Evolutionary conservation across 495 filamentous ascomycete species (phyloP).

Genomic region (Aspergillus affinis): DNA sequence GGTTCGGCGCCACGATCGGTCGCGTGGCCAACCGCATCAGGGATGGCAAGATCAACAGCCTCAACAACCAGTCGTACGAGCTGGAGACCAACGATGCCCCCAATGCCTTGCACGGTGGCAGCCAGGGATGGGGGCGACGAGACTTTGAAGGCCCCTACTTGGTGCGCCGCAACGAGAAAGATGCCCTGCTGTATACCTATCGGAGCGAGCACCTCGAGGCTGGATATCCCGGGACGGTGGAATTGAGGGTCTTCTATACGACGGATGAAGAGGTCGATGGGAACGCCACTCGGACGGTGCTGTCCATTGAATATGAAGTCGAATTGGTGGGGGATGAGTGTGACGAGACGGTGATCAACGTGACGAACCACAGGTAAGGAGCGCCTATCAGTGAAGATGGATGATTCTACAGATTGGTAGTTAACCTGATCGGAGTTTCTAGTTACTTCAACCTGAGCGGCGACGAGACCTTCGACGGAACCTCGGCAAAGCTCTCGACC

Average conservation of each 20-base stretch:
- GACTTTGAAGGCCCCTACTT: slow-evolving; percentile 74
- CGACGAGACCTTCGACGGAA: slow-evolving; percentile 69
- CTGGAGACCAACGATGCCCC: slow-evolving; percentile 72
- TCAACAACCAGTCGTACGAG: slow-evolving; percentile 71
- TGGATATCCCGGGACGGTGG: slow-evolving; percentile 81
- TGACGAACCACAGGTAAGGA: slow-evolving; percentile 91
- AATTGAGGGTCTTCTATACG: slow-evolving; percentile 76
- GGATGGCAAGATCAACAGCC: slow-evolving; percentile 62
- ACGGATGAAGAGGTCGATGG: slow-evolving; percentile 62
- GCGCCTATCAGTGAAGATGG: background rate
- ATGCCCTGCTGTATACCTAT: slow-evolving; percentile 75
- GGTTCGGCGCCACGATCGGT: slow-evolving; percentile 92
- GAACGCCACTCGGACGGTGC: slow-evolving; percentile 54
- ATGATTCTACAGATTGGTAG: background rate
- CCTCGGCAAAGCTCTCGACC: slow-evolving; percentile 68
- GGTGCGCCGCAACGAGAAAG: slow-evolving; percentile 65
- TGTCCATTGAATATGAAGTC: slow-evolving; percentile 87
- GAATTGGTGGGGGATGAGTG: slow-evolving; percentile 72
- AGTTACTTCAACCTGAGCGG: slow-evolving; percentile 91
- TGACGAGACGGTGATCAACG: slow-evolving; percentile 82
- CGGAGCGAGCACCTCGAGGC: slow-evolving; percentile 75
- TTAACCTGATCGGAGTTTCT: background rate
- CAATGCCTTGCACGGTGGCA: slow-evolving; percentile 82
- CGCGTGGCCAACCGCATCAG: slow-evolving; percentile 86
- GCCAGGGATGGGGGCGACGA: slow-evolving; percentile 79